Conservation (phyloP, 148 eudicot species). For the Vaccinium vitisidaea region DNA sequence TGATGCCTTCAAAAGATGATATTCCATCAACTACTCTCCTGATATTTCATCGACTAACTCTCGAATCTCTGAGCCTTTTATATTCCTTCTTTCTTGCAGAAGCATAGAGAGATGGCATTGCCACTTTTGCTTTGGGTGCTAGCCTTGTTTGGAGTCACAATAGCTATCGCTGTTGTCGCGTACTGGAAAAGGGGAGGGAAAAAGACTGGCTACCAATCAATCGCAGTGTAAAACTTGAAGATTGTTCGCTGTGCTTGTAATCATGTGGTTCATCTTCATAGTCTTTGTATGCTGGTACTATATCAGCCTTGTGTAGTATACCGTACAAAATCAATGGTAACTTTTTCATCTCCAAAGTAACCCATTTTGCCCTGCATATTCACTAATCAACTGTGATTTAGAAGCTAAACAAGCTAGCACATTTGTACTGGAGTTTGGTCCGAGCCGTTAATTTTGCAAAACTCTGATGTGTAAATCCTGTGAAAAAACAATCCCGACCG, state of each 20-base stretch:
- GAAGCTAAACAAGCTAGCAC: neutral
- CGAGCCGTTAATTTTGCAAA: neutral
- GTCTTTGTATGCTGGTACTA: neutral
- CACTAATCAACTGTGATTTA: neutral
- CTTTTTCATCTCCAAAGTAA: neutral
- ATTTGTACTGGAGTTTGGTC: neutral
- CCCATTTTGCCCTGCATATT: neutral
- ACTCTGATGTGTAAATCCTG: neutral
- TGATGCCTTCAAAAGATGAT: neutral
- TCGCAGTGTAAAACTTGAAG: conserved; percentile 22
- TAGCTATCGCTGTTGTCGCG: conserved; percentile 16
- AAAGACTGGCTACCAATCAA: conserved; percentile 40
- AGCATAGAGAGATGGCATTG: conserved; percentile 8
- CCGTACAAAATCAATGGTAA: neutral
- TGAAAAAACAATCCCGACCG: neutral
- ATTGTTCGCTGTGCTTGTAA: neutral
- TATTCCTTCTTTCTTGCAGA: conserved; percentile 20
- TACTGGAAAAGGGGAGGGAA: conserved; percentile 18
- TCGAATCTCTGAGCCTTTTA: neutral
- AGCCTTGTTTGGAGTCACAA: conserved; percentile 30
- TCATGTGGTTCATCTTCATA: neutral
- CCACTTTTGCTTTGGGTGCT: conserved; percentile 16
- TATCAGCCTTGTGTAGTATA: neutral
- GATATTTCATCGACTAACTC: neutral
- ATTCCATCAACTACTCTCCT: neutral